Conservation (phyloP, 768 basidiomycete genomes). For the Suillus occidentalis region DNA sequence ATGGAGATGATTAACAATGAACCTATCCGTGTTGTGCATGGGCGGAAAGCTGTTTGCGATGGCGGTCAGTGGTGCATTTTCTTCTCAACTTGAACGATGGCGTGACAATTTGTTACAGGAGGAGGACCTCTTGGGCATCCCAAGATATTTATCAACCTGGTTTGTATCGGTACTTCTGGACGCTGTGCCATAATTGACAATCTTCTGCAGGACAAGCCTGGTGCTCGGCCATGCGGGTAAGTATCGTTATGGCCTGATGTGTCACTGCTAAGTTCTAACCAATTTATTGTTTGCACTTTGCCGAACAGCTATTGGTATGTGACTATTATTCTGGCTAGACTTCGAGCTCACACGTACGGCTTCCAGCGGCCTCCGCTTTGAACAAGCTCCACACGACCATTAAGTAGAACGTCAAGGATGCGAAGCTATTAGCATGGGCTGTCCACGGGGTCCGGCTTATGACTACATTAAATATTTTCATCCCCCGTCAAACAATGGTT, state of each 20-base stretch:
- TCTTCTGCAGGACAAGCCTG: conserved; percentile 72
- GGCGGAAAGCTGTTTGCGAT: conserved; percentile 88
- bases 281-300: conserved; percentile 9
- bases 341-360: background rate
- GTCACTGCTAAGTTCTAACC: background rate
- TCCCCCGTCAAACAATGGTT: background rate
- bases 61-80: conserved; percentile 68
- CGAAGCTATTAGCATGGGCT: background rate
- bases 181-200: conserved; percentile 10
- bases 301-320: conserved; percentile 49
- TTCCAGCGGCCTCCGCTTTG: conserved; percentile 82
- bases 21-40: conserved; percentile 79
- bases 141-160: conserved; percentile 94
- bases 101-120: conserved; percentile 48
- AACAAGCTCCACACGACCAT: conserved; percentile 71
- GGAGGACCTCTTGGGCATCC: conserved; percentile 95
- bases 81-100: conserved; percentile 4
- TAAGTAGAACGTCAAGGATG: conserved; percentile 4
- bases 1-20: conserved; percentile 88
- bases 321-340: background rate
- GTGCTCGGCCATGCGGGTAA: conserved; percentile 87
- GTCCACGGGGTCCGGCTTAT: background rate
- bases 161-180: conserved; percentile 38
- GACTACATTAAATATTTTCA: background rate
- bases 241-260: conserved; percentile 30